A percentile compares a stretch with the other conserved stretches of the same genome.
phyloP scores from a whole-genome alignment of 2,329 filamentous ascomycete species.

The Aureobasidium sp. region DNA sequence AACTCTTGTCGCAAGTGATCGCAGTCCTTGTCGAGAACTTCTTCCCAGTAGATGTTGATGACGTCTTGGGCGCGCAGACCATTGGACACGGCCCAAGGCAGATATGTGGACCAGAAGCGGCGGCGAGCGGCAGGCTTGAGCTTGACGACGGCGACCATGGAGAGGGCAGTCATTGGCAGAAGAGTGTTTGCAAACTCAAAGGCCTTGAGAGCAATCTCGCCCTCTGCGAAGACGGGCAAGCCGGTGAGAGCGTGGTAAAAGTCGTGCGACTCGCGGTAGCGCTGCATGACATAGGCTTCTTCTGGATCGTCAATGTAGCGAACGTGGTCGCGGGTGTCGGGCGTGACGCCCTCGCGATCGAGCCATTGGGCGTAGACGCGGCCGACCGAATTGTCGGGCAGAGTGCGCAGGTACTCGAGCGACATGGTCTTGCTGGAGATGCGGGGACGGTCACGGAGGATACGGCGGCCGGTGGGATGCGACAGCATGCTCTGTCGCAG shows the following conservation, averaged over 20 bases:
- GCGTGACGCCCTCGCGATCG: conserved; percentile 86
- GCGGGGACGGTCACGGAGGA: conserved; percentile 80
- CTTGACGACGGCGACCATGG: conserved; percentile 60
- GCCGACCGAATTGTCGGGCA: conserved; percentile 69
- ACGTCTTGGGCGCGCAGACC: conserved; percentile 68
- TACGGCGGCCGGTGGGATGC: conserved; percentile 73
- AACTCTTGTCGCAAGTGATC: conserved; percentile 63
- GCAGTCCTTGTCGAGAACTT: conserved; percentile 78
- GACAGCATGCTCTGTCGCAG: conserved; percentile 88
- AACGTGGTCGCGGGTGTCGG: conserved; percentile 74
- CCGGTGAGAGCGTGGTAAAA: conserved; percentile 96
- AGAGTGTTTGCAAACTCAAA: conserved; percentile 95
- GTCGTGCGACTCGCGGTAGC: conserved; percentile 94
- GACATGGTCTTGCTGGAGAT: conserved; percentile 67
- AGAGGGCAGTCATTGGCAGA: conserved; percentile 88
- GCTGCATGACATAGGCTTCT: conserved; percentile 97
- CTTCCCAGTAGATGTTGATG: conserved; percentile 97
- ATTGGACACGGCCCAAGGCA: conserved; percentile 86
- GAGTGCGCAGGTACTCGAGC: conserved; percentile 58
- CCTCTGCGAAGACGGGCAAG: conserved; percentile 83
- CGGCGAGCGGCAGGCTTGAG: conserved; percentile 55
- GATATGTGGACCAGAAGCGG: conserved; percentile 64
- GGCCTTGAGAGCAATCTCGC: conserved; percentile 93
- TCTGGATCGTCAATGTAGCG: conserved; percentile 91
- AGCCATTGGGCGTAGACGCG: conserved; percentile 80